Base-by-base conservation (phyloP, 768 basidiomycete genomes). In the Boletus speciosus region DNA sequence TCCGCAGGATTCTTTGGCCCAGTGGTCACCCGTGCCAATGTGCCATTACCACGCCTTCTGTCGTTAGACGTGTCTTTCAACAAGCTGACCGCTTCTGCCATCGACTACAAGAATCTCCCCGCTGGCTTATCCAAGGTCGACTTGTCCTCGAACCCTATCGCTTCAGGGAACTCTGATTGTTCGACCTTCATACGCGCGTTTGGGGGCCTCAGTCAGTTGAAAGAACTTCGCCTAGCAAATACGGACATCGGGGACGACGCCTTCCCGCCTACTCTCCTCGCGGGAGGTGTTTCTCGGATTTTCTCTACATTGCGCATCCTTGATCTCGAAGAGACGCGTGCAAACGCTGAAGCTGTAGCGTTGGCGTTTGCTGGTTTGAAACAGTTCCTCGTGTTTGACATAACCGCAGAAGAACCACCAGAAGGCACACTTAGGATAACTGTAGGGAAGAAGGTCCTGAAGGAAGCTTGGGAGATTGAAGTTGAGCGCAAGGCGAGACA, bases 391-490 rank as follows among this genome's bases (percentile, higher is more conserved):
- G 76, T 73, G 47, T 85, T 80, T 54, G 81, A 87, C 52, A 62
- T 77, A 29, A 80, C 82, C 1, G 70, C 72, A 15, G 80, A 83
- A 32, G 79, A 81, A 39, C 81, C 81, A 8, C 73, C 75, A 4
- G 73, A 74, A 37, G 85, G 83, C 16, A 73, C 78, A 0, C 63
- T 80, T 3, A 76, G 78, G 45, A 72, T 92, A 19, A 73, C 83
- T 16, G 75, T 90, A 2, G 91, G 90, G 15, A 90, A 89, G 72
- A 78, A 77, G 59, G 73, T 89, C 25, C 62, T 87, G 52, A 83
- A 83, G 64, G 90, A 93, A 68, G 69, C 80, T 32, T 92, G 90
- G 90, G 91, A 93, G 65, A 58, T 93, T 12, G 89, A 89, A 64
- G 73, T 82, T 16, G 90, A 93, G 62, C 72, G 75, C 46, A 76